Percentiles rank a stretch among this genome's conserved stretches.
phyloP scores from a whole-genome alignment of 495 filamentous ascomycete genomes.

The Trichoderma virens region DNA sequence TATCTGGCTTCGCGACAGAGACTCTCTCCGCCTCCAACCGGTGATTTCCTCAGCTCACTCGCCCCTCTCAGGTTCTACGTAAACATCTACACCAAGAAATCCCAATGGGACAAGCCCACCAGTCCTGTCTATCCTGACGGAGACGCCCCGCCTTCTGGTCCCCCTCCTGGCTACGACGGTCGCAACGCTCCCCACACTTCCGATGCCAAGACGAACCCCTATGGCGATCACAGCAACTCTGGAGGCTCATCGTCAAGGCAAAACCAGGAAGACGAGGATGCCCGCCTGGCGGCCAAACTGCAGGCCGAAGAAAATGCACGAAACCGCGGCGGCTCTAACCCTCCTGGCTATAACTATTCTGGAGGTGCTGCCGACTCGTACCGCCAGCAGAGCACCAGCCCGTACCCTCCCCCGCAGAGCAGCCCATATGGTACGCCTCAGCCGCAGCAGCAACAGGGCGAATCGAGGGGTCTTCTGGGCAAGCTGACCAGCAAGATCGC shows the following conservation, averaged over 20 bases:
- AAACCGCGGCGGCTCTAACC: slow-evolving; percentile 23
- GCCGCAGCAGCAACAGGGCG: slow-evolving; percentile 4
- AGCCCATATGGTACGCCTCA: slow-evolving; percentile 11
- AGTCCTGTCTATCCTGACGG: slow-evolving; percentile 46
- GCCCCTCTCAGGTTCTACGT: slow-evolving; percentile 68
- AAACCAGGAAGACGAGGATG: slow-evolving; percentile 55
- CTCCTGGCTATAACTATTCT: slow-evolving; percentile 13
- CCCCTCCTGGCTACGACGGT: slow-evolving; percentile 59
- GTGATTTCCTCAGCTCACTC: neutral
- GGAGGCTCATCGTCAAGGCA: slow-evolving; percentile 14
- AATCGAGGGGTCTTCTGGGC: slow-evolving; percentile 43
- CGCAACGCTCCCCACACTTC: slow-evolving; percentile 30
- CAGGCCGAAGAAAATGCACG: slow-evolving; percentile 77
- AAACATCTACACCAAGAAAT: slow-evolving; percentile 75
- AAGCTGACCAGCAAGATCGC: slow-evolving; percentile 16
- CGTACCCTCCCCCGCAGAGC: slow-evolving; percentile 18
- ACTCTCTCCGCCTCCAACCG: neutral
- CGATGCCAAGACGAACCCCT: slow-evolving; percentile 50
- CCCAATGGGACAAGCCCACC: slow-evolving; percentile 78
- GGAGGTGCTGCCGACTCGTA: slow-evolving; percentile 19
- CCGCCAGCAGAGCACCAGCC: slow-evolving; percentile 18
- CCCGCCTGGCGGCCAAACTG: slow-evolving; percentile 62
- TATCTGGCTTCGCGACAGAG: neutral
- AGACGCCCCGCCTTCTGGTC: slow-evolving; percentile 32
- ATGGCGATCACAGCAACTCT: slow-evolving; percentile 56